Base-by-base conservation (phyloP, 2,329 filamentous ascomycete species). In the Ophiocordyceps australis region DNA sequence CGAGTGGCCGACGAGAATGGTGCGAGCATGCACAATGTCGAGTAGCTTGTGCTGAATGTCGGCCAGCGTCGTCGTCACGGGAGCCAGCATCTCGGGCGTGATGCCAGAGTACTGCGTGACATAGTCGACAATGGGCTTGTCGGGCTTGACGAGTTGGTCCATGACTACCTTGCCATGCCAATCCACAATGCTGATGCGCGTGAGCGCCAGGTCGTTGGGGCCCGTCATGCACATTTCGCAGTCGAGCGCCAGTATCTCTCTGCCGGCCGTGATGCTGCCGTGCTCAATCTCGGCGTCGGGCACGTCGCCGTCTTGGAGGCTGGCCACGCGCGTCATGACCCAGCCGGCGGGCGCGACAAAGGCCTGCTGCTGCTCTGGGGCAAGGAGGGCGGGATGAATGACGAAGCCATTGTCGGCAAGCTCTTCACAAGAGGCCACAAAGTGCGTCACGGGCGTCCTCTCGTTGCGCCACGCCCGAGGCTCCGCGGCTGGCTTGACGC, bases 181-280 rank as follows among this genome's bases (percentile, higher is more conserved):
- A 32, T 72, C 59, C 7, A 98, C 58, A 20, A 95, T 50, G 45
- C 83, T 94, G 45, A 95, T 76, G 29, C 89, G 73, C 2, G 89
- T 91, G 22, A 98, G 69, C 19, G 85, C 81, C 34, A 77, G 81
- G 35, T 80, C 68, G 24, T 72, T 72, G 32, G 76, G 71, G 31
- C 74, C 78, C 3, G 83, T 91, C 53, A 82, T 74, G 46, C 85
- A 93, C 89, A 98, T 98, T 51, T 98, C 89, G 51, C 89, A 98
- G 46, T 98, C 89, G 28, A 98, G 59, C 2, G 82, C 76, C 25
- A 91, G 57, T 9, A 94, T 57, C 20, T 75, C 65, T 33, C 82
- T 70, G 19, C 85, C 89, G 17, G 71, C 80, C 1, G 82, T 91
- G 30, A 93, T 56, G 47, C 82, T 86, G 28, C 83, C 86, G 37